These are phyloP conservation scores for Cadophora gregata DNA, from an alignment of 2,329 filamentous ascomycete genomes.

Conservation along the genomic window DNA sequence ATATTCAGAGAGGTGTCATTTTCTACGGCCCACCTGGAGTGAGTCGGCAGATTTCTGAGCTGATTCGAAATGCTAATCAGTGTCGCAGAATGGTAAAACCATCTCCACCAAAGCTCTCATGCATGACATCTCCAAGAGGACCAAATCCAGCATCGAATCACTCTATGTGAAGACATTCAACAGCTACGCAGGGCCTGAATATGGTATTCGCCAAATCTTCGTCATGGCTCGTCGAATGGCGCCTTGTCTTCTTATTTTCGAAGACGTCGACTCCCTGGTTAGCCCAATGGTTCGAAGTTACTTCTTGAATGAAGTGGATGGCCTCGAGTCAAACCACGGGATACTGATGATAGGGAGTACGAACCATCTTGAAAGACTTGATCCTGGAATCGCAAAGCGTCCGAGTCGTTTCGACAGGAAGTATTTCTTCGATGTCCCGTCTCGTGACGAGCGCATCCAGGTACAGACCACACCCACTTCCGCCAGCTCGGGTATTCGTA, in stretches of 20 bases:
- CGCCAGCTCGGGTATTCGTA: too few relatives aligned
- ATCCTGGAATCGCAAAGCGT: slow-evolving; percentile 70
- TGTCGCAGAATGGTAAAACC: slow-evolving; percentile 65
- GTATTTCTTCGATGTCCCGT: slow-evolving; percentile 67
- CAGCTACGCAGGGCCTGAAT: slow-evolving; percentile 61
- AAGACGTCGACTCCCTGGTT: slow-evolving; percentile 73
- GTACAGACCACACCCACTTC: background rate
- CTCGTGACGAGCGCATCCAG: slow-evolving; percentile 56
- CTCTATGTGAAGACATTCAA: slow-evolving; percentile 64
- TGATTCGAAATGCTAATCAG: slow-evolving; percentile 10
- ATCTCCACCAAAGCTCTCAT: slow-evolving; percentile 75
- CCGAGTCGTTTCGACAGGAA: slow-evolving; percentile 72
- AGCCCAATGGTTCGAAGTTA: slow-evolving; percentile 65
- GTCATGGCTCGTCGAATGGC: slow-evolving; percentile 64
- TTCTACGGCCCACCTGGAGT: slow-evolving; percentile 66
- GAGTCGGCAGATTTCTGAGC: slow-evolving; percentile 13
- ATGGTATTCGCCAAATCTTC: slow-evolving; percentile 58
- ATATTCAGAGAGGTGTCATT: slow-evolving; percentile 60
- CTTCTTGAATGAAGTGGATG: slow-evolving; percentile 77
- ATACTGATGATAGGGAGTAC: slow-evolving; percentile 73
- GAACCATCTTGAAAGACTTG: slow-evolving; percentile 69
- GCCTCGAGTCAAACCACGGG: slow-evolving; percentile 71
- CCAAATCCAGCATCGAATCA: slow-evolving; percentile 58
- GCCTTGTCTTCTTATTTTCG: slow-evolving; percentile 74
- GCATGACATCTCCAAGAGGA: slow-evolving; percentile 62